phyloP scores from a whole-genome alignment of 164 flowering plant species.

The Tinospora cordifolia region DNA sequence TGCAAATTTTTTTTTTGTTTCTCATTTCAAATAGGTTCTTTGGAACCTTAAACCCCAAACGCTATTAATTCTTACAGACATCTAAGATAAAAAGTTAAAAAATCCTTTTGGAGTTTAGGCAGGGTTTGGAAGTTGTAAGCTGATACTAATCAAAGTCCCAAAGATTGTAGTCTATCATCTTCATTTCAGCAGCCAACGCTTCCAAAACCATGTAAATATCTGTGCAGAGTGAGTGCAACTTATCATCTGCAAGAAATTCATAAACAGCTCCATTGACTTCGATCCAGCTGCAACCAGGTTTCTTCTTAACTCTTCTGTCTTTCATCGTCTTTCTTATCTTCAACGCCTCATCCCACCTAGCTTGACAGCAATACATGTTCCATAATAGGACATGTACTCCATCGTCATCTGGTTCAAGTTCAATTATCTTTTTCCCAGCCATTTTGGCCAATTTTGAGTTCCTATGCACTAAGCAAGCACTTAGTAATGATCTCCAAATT shows the following conservation, averaged over 20 bases:
- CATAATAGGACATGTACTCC: slow-evolving; percentile 31
- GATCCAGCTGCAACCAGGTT: slow-evolving; percentile 48
- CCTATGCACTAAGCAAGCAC: slow-evolving; percentile 24
- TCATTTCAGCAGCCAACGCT: slow-evolving; percentile 15
- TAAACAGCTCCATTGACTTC: slow-evolving; percentile 35
- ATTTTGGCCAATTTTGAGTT: slow-evolving; percentile 26
- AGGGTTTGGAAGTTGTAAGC: no score
- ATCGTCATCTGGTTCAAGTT: slow-evolving; percentile 29
- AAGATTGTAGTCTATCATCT: slow-evolving; percentile 5
- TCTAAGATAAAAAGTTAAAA: no score
- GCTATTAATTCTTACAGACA: no score
- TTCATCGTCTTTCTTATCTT: slow-evolving; percentile 29
- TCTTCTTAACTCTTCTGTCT: slow-evolving; percentile 30
- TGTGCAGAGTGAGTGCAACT: slow-evolving; percentile 10
- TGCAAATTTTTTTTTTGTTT: background rate
- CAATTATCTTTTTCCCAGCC: slow-evolving; percentile 22
- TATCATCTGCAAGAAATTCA: slow-evolving; percentile 36
- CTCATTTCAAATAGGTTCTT: no score
- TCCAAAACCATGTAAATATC: slow-evolving; percentile 20
- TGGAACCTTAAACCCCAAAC: no score
- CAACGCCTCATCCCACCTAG: slow-evolving; percentile 28
- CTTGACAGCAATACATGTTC: slow-evolving; percentile 24
- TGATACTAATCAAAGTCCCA: no score
- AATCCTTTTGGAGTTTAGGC: no score
- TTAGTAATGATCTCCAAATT: slow-evolving; percentile 33